Percentiles rank a stretch among this genome's conserved stretches.
These are phyloP conservation scores for Asparagopsis taxiformis DNA, from an alignment of 31 red algal species.

Conservation along the genomic window DNA sequence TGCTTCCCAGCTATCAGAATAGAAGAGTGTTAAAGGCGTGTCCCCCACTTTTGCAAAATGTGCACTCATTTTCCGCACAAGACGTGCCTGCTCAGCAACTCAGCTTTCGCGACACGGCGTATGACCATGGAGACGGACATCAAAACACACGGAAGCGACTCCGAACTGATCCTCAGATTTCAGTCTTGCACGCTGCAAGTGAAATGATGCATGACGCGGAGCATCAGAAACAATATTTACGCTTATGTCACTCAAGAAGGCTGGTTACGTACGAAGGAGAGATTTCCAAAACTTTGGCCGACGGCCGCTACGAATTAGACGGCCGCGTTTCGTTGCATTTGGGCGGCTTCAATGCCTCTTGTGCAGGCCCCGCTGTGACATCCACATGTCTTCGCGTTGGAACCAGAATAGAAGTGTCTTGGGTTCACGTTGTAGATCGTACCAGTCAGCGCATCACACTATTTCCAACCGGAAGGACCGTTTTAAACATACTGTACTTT, in stretches of 20 bases:
- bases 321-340: constrained; percentile 2
- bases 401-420: neutral
- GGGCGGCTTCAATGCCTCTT: neutral
- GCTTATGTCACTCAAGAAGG: neutral
- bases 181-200: neutral
- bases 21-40: neutral
- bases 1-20: neutral
- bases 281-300: neutral
- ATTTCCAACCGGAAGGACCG: constrained; percentile 9
- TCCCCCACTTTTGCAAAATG: neutral
- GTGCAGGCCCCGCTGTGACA: neutral
- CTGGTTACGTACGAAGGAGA: constrained; percentile 28
- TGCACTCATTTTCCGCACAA: neutral
- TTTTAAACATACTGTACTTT: constrained; percentile 17
- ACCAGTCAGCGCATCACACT: constrained; percentile 1
- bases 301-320: constrained; percentile 12
- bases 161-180: neutral
- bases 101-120: neutral
- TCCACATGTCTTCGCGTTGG: neutral
- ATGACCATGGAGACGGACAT: neutral
- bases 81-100: neutral
- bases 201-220: neutral
- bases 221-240: neutral
- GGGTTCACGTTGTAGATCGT: neutral
- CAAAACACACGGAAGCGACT: neutral